Evolutionary conservation across 2,329 filamentous ascomycete species (phyloP), one percentile per base, ranked within the genome.

Genomic region (Talaromyces islandicus): DNA sequence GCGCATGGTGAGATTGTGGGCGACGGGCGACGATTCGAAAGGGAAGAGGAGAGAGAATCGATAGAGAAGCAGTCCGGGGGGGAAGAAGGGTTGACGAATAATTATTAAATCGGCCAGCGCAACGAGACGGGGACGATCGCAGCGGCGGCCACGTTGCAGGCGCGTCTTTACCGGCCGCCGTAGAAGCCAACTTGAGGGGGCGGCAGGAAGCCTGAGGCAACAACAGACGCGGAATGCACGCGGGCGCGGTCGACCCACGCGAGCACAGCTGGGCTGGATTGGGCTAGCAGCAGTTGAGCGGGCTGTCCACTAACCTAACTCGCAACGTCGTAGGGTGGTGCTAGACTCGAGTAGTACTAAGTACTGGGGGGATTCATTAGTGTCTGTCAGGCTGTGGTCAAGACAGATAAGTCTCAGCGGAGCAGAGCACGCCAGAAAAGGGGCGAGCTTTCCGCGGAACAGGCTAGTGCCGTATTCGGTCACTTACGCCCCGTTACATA

Each of bases 81-180:
- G 55, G 38, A 50, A 43, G 35, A 51, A 21, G 12, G 29, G 41
- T 46, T 24, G 43, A 38, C 17, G 19, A 24, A 21, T 46, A 24
- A 46, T 4, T 46, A 35, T 14, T 46, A 30, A 53, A 54, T 62
- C 14, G 19, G 11, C 29, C 57, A 41, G 27, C 48, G 48, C 48
- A 52, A 29, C 9, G 11, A 29, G 19, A n/a, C 25, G 24, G 30
- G 52, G 19, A 41, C 6, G 25, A 25, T 19, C 24, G 48, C 17
- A 29, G 48, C 48, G 48, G 11, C 48, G 71, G 73, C 74, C 75
- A 78, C 75, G 75, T 77, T 73, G 75, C 73, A 74, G 73, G 75
- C 70, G 77, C 72, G 73, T 77, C 72, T 59, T 60, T 41, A 38
- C 54, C 30, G 62, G 50, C 30, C 56, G 61, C 60, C 63, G 58